Base-by-base conservation (phyloP, 2,329 filamentous ascomycete species). In the Phialophora tarda region DNA sequence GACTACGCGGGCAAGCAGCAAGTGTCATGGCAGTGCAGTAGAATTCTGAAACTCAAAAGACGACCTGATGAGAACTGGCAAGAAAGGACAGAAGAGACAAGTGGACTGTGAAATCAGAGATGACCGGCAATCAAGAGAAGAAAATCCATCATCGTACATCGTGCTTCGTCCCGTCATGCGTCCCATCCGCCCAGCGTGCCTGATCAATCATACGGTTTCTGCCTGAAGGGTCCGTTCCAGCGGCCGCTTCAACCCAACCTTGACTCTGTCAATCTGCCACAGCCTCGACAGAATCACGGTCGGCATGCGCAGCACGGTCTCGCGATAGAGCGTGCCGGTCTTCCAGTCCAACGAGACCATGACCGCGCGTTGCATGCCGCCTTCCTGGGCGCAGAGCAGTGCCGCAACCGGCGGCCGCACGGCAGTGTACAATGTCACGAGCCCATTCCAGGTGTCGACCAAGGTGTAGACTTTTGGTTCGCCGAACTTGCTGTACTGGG, bases 291-390 rank as follows among this genome's bases (percentile, higher is more conserved):
- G 72, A 6, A 78, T 76, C 17, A 72, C 62, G 0, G 80, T 79
- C 30, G 79, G 76, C 51, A 83, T 75, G 1, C 81, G 73, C 44
- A 83, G 62, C 1, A 83, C 82, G 0, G 78, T 80, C 70, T 83
- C 82, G 0, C 78, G 73, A 57, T 78, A 80, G 51, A 82, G 71
- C 0, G 79, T 82, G 1, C 73, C 71, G 0, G 75, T 78, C 0
- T 74, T 77, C 77, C 77, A 80, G 67, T 83, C 80, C 62, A 82
- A 83, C 0, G 79, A 82, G 67, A 80, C 82, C 14, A 80, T 73
- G 4, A 83, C 70, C 4, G 79, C 78, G 7, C 82, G 75, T 64
- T 82, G 80, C 78, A 82, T 80, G 1, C 81, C 81, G 4, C 79
- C 79, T 66, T 83, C 82, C 1, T 72, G 70, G 7, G 78, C 82